Conservation (phyloP, 2,329 filamentous ascomycete genomes). For the Zalaria sp. region DNA sequence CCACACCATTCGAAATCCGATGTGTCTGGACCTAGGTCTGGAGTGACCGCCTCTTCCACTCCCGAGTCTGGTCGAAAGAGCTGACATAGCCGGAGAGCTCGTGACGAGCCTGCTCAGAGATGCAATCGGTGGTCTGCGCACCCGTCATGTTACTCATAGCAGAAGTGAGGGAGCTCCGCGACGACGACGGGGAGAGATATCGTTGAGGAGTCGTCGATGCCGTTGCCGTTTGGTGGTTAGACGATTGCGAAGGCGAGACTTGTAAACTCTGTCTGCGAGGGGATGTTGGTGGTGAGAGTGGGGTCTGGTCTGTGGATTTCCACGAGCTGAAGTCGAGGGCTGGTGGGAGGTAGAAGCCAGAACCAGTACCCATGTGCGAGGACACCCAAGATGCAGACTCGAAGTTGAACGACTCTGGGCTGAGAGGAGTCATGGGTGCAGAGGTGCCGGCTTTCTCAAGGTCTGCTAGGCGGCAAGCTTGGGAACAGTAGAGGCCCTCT, state of each 20-base stretch:
- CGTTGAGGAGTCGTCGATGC: conserved; percentile 25
- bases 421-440: conserved; percentile 21
- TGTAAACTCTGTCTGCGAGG: conserved; percentile 13
- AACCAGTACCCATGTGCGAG: conserved; percentile 3
- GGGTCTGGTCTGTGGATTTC: conserved; percentile 20
- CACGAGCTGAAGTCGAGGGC: conserved; percentile 23
- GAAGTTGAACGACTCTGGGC: conserved; percentile 4
- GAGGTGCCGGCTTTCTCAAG: conserved; percentile 51
- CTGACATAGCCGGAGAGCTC: conserved; percentile 77
- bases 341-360: conserved; percentile 51
- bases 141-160: conserved; percentile 46
- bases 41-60: conserved; percentile 28
- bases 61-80: conserved; percentile 74
- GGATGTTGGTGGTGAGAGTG: conserved; percentile 8
- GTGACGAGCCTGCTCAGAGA: conserved; percentile 64
- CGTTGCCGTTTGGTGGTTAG: conserved; percentile 8
- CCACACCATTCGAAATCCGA: too few species aligned
- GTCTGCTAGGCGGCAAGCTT: conserved; percentile 78
- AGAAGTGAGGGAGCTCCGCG: conserved; percentile 72
- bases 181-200: conserved; percentile 48
- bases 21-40: not conserved
- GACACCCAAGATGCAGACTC: conserved; percentile 1
- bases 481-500: conserved; percentile 76
- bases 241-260: not conserved
- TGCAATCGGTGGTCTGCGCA: conserved; percentile 30